Evolutionary conservation across 345 rosid genomes (phyloP).

Genomic region (Litchi chinensis): DNA sequence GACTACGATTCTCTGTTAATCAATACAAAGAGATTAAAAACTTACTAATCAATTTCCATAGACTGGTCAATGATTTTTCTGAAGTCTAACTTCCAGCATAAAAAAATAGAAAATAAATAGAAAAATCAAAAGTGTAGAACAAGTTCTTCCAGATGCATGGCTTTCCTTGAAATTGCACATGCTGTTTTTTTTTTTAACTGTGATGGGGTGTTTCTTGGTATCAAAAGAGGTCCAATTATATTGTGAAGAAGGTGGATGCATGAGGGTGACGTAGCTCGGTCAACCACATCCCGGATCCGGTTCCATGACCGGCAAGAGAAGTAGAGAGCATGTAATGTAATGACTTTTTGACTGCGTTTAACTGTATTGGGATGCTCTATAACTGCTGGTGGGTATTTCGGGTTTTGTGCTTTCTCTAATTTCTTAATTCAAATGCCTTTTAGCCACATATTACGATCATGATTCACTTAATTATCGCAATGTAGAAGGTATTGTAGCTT

Average conservation of each 20-base stretch:
- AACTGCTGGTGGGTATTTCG: not conserved
- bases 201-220: not conserved
- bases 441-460: not conserved
- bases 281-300: not conserved
- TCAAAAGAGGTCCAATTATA: not conserved
- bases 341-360: not conserved
- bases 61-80: too few relatives aligned
- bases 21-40: too few relatives aligned
- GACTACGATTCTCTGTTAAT: too few relatives aligned
- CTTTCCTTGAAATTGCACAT: not conserved
- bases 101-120: not conserved
- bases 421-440: not conserved
- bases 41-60: too few relatives aligned
- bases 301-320: not conserved
- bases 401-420: not conserved
- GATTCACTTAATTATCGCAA: not conserved
- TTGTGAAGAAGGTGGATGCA: not conserved
- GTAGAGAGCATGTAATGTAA: too few relatives aligned
- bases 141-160: not conserved
- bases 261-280: not conserved
- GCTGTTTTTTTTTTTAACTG: not conserved
- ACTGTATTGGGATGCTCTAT: not conserved
- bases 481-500: not conserved
- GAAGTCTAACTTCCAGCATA: not conserved
- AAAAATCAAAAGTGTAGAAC: not conserved